Percentiles rank a stretch among this genome's conserved stretches.
These are phyloP conservation scores for Naganishia albida DNA, from an alignment of 1,284 basidiomycete species.

Conservation along the genomic window DNA sequence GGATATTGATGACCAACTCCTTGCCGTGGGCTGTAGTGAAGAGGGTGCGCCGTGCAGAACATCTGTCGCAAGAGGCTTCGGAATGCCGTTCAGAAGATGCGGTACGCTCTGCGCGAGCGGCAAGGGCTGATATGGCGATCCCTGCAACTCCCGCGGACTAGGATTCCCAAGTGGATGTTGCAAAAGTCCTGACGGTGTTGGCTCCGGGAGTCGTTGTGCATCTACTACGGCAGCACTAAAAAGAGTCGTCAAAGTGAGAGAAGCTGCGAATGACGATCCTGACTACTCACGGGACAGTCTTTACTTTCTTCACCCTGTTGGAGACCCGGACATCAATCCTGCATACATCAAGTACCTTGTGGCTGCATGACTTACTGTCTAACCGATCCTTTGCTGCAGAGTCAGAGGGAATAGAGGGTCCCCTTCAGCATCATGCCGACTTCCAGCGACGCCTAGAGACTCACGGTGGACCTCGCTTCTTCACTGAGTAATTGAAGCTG, in stretches of 20 bases:
- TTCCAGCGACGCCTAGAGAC: background rate
- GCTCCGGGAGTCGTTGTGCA: background rate
- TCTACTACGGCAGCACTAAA: background rate
- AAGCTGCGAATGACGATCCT: too few relatives aligned
- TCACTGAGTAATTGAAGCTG: conserved; percentile 25
- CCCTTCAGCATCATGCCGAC: background rate
- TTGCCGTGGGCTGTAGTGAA: background rate
- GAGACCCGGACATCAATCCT: too few relatives aligned
- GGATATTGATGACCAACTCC: background rate
- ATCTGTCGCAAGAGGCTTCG: background rate
- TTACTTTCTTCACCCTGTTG: conserved; percentile 1
- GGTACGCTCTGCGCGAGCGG: background rate
- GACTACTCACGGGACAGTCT: too few relatives aligned
- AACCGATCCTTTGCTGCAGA: conserved; percentile 20
- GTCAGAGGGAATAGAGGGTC: background rate
- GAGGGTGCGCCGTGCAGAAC: background rate
- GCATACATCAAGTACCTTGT: too few relatives aligned
- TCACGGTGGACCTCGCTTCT: conserved; percentile 31
- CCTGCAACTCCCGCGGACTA: background rate
- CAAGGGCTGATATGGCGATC: background rate
- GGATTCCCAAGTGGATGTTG: background rate
- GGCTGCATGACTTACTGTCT: conserved; percentile 12
- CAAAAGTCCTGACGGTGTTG: background rate
- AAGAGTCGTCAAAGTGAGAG: too few relatives aligned
- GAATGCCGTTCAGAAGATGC: background rate